Evolutionary conservation across 2,329 filamentous ascomycete species (phyloP).

Genomic region (Zalaria sp.): DNA sequence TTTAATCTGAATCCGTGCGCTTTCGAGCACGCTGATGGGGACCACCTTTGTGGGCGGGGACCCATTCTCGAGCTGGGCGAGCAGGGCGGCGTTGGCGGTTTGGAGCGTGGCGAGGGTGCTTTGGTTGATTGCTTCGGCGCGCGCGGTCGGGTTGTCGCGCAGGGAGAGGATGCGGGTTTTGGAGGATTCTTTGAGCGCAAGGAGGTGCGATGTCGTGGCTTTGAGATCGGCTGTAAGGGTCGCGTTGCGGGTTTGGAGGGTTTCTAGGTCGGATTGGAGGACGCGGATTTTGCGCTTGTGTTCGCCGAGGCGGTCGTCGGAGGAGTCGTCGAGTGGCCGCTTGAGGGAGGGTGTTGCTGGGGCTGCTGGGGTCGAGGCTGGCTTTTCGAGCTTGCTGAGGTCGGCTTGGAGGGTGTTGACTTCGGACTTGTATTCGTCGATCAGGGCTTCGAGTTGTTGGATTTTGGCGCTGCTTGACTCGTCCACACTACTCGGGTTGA

Average conservation of each 20-base stretch:
- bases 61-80: constrained; percentile 51
- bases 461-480: constrained; percentile 60
- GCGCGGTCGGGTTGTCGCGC: constrained; percentile 80
- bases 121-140: constrained; percentile 72
- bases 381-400: constrained; percentile 49
- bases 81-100: constrained; percentile 71
- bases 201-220: constrained; percentile 59
- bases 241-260: constrained; percentile 53
- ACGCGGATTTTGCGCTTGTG: constrained; percentile 78
- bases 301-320: constrained; percentile 63
- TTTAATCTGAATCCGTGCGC: constrained; percentile 59
- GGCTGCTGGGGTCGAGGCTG: constrained; percentile 37
- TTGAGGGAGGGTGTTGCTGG: constrained; percentile 34
- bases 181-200: constrained; percentile 49
- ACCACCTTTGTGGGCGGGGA: constrained; percentile 43
- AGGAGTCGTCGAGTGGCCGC: constrained; percentile 34
- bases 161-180: constrained; percentile 75
- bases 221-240: constrained; percentile 64
- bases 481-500: constrained; percentile 69
- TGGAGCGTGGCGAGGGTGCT: constrained; percentile 63
- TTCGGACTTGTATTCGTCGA: constrained; percentile 77
- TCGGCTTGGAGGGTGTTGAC: constrained; percentile 61
- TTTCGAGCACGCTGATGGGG: constrained; percentile 62
- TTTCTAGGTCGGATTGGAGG: constrained; percentile 62
- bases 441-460: constrained; percentile 67